Conservation (phyloP, 441 rosid genomes). For the Gossypium gossypioides region DNA sequence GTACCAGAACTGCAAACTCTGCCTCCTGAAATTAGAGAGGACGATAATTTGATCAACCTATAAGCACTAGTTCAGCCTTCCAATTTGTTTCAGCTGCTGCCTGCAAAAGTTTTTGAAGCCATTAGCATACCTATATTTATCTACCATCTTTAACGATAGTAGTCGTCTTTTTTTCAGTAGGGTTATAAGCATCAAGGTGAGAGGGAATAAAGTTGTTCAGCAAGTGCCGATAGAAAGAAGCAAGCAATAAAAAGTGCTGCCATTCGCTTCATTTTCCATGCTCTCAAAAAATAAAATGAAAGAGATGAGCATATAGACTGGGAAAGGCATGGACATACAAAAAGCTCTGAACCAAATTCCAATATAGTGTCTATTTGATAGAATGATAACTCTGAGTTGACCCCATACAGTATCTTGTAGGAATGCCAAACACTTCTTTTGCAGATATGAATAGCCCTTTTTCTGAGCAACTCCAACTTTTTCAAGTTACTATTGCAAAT, state of each 20-base stretch:
- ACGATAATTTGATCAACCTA: not conserved
- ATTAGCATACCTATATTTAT: not conserved
- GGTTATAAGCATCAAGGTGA: not conserved
- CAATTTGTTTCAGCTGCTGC: not conserved
- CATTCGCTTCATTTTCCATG: not conserved
- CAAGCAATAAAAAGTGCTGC: not conserved
- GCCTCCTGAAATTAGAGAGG: not conserved
- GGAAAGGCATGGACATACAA: not conserved
- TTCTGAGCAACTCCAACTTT: not conserved
- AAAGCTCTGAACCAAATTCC: not conserved
- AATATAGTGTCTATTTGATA: not conserved
- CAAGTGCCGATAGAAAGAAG: not conserved
- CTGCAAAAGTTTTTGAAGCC: not conserved
- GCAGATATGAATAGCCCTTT: not conserved
- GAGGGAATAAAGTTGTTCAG: not conserved
- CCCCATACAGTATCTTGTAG: not conserved
- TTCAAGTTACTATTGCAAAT: not conserved
- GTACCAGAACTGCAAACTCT: not conserved
- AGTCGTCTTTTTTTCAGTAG: not conserved
- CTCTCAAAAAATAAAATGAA: not conserved
- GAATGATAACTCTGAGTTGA: not conserved
- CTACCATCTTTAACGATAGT: not conserved
- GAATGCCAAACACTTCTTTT: not conserved
- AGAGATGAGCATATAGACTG: not conserved
- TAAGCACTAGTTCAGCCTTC: not conserved